phyloP scores from a whole-genome alignment of 495 filamentous ascomycete species.

The Tuber calosporum region DNA sequence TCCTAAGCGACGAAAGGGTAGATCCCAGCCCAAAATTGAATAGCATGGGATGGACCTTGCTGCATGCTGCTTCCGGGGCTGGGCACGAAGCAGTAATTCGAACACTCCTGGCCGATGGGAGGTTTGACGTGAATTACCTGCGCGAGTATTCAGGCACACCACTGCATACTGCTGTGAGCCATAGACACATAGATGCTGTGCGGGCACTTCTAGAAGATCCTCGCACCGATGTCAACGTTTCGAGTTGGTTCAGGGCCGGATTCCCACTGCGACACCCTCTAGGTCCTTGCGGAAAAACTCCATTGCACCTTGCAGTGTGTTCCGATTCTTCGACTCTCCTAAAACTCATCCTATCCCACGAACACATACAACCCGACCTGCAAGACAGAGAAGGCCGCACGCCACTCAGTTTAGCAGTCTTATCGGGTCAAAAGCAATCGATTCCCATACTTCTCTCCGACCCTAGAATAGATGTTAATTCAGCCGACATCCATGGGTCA shows the following conservation, averaged over 20 bases:
- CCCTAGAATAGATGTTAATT: neutral
- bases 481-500: neutral
- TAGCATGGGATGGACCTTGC: neutral
- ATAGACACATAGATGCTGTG: neutral
- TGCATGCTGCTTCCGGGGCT: neutral
- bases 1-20: slow-evolving; percentile 1
- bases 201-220: neutral
- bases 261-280: neutral
- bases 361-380: neutral
- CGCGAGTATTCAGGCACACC: neutral
- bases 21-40: neutral
- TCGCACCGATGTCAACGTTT: neutral
- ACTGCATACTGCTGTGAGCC: neutral
- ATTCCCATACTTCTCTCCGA: neutral
- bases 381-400: neutral
- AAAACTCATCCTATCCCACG: neutral
- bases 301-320: neutral
- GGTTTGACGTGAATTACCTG: neutral
- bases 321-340: neutral
- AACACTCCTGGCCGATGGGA: neutral
- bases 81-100: neutral
- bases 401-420: neutral
- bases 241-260: neutral
- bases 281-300: neutral
- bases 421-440: neutral